Conservation (phyloP, 352 stramenopile genomes). For the Plasmopara halstedii region DNA sequence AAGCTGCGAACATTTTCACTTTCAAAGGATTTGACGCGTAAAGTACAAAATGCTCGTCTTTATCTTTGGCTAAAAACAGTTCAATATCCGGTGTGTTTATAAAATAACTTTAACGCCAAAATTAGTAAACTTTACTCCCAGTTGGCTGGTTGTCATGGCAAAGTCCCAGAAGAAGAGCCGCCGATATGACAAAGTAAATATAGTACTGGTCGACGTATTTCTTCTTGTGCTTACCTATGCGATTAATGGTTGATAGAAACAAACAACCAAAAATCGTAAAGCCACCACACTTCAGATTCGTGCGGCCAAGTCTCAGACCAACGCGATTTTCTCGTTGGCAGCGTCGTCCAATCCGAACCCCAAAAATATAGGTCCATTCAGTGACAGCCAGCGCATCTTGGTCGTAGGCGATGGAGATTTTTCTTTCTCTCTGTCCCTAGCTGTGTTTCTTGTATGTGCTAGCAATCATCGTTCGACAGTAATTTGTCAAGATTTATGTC, state of each 20-base stretch:
- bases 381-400: constrained; percentile 65
- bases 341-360: constrained; percentile 78
- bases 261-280: constrained; percentile 2
- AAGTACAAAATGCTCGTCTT: too few relatives aligned
- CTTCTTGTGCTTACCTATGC: not conserved
- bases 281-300: constrained; percentile 18
- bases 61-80: too few relatives aligned
- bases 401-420: constrained; percentile 83
- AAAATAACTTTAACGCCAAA: too few relatives aligned
- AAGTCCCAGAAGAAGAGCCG: constrained; percentile 23
- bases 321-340: constrained; percentile 58
- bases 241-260: constrained; percentile 16
- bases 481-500: not conserved
- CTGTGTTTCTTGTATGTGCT: constrained; percentile 49
- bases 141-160: too few relatives aligned
- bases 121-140: too few relatives aligned
- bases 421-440: constrained; percentile 70
- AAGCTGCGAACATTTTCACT: too few relatives aligned
- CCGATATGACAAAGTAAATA: constrained; percentile 20
- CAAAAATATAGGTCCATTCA: constrained; percentile 68
- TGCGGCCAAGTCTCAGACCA: constrained; percentile 51
- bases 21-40: too few relatives aligned
- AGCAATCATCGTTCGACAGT: not conserved
- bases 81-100: too few relatives aligned
- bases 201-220: not conserved